Base-by-base conservation (phyloP, 169 alveolate species). In the Plasmodium vinckei region DNA sequence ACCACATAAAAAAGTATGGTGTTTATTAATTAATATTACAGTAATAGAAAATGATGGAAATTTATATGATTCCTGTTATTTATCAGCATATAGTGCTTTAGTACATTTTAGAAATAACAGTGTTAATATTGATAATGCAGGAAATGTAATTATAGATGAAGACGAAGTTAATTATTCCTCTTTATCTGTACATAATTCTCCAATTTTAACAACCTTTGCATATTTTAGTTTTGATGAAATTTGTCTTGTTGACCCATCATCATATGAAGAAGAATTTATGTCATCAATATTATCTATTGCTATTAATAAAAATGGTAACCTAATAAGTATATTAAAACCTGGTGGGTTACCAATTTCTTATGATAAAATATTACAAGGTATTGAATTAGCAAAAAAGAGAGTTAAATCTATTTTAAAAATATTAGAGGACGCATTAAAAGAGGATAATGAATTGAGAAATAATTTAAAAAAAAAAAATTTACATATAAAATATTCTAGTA, bases 21-120 rank as follows among this genome's bases (percentile, higher is more conserved):
- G 88, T 47, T 19, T 75, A 57, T 17, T 47, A 61, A 56, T 75
- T 47, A 75, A 60, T 13, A 75, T 75, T 75, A 33, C 64, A 25
- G 88, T 75, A 4, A 63, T 75, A 21, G 88, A 75, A 75, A 75
- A 75, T 63, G 88, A 75, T 49, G 88, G 88, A 0, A 75, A 75
- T 75, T 75, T 75, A 63, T 61, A 47, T 47, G 88, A 75, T 56
- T 46, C 88, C 6, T 75, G 88, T 49, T 75, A 63, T 75, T 75
- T 75, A 56, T 75, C 88, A 47, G 88, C 88, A 19, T 75, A 75
- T 56, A 61, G 88, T 63, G 88, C 59, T 1, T 63, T 75, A 49
- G 67, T 75, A 19, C 88, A 75, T 75, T 75, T 47, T 75, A 47
- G 73, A 61, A 75, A 75, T 23, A 61, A 63, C 33, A 67, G 51